These are phyloP conservation scores for Globisporangium emineosum DNA, from an alignment of 352 stramenopile genomes.

Conservation along the genomic window DNA sequence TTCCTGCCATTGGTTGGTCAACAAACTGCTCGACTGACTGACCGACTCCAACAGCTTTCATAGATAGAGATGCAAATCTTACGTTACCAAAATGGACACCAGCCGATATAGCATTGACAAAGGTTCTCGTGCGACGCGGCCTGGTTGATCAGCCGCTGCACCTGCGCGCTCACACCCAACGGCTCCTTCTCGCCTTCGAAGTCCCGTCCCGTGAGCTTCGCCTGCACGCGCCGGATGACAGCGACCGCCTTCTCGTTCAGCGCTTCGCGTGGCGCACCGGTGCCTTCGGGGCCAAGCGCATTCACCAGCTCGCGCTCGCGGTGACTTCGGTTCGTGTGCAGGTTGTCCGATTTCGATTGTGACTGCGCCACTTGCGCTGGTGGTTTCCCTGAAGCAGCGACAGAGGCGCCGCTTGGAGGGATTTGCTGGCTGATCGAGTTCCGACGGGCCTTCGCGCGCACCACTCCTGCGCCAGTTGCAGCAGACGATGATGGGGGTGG, in stretches of 20 bases:
- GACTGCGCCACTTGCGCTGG: constrained; percentile 37
- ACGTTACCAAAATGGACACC: constrained; percentile 90
- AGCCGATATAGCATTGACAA: constrained; percentile 98
- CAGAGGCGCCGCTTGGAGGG: background rate
- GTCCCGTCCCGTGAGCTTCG: constrained; percentile 98
- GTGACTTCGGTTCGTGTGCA: constrained; percentile 75
- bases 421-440: constrained; percentile 29
- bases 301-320: constrained; percentile 80
- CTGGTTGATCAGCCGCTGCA: constrained; percentile 98
- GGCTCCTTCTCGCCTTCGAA: constrained; percentile 87
- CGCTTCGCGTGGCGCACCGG: constrained; percentile 74
- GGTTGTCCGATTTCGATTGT: constrained; percentile 42
- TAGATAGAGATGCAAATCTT: constrained; percentile 5
- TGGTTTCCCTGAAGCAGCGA: background rate
- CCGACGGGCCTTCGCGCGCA: constrained; percentile 26
- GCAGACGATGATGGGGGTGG: constrained; percentile 18
- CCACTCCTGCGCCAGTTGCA: constrained; percentile 13
- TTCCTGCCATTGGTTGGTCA: background rate
- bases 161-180: constrained; percentile 73
- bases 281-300: constrained; percentile 76
- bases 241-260: constrained; percentile 96
- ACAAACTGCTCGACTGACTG: background rate
- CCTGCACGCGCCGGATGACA: constrained; percentile 97
- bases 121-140: constrained; percentile 99
- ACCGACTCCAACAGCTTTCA: background rate